These are phyloP conservation scores for Wickerhamomyces sp. DNA, from an alignment of 1,139 yeast species.

Conservation along the genomic window DNA sequence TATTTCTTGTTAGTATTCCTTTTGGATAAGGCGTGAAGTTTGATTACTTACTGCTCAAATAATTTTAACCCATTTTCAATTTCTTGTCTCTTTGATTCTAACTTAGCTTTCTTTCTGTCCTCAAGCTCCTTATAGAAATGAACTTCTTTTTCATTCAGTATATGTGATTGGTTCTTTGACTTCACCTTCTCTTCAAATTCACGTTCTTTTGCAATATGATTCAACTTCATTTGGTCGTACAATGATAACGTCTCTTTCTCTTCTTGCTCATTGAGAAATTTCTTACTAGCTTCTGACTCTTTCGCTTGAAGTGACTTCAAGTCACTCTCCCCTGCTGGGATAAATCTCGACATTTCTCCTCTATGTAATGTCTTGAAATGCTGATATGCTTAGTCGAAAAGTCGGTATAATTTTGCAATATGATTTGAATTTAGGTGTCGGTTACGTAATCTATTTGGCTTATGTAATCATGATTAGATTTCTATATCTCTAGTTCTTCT, in stretches of 20 bases:
- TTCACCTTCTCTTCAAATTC: slow-evolving; percentile 21
- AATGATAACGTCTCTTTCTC: slow-evolving; percentile 19
- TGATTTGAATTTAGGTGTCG: neutral
- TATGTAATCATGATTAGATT: neutral
- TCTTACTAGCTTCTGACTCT: slow-evolving; percentile 14
- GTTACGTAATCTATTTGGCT: neutral
- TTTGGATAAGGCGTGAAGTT: neutral
- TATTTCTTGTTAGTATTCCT: neutral
- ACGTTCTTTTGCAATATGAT: slow-evolving; percentile 19
- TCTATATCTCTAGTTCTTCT: neutral
- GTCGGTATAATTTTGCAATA: no score
- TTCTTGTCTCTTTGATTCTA: slow-evolving; percentile 12
- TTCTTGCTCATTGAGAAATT: slow-evolving; percentile 17
- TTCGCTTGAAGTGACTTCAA: slow-evolving; percentile 12
- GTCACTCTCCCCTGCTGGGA: slow-evolving; percentile 23
- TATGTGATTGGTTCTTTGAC: slow-evolving; percentile 15
- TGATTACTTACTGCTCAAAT: slow-evolving; percentile 17
- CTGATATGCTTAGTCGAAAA: no score
- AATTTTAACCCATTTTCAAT: slow-evolving; percentile 14
- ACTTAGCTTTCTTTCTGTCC: slow-evolving; percentile 7
- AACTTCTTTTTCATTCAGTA: slow-evolving; percentile 16
- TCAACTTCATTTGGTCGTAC: slow-evolving; percentile 23
- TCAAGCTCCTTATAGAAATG: slow-evolving; percentile 13
- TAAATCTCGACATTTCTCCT: slow-evolving; percentile 23
- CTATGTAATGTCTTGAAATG: no score